Evolutionary conservation across 192 early-diverging fungal species (phyloP), one percentile per base, ranked within the genome.

Genomic region (Rhizophagus sp.): DNA sequence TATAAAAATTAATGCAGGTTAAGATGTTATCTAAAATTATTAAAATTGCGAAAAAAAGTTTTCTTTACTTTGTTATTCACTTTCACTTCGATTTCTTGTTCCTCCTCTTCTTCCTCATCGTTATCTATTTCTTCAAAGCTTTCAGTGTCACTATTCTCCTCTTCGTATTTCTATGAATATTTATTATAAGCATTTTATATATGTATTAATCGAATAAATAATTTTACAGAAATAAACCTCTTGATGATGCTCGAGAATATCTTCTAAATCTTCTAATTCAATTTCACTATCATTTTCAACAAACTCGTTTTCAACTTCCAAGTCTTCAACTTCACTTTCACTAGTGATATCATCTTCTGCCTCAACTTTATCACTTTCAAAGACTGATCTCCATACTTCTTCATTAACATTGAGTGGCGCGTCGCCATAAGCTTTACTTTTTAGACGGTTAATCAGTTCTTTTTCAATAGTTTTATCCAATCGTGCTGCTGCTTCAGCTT

Each of bases 371-470:
- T 95, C 92, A 49, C 90, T 88, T 62, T 96, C 94, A 79, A 99
- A 82, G 22, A 96, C 93, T 83, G 95, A 92, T 80, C 88, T 91
- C 93, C 97, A 99, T 24, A 96, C 93, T 47, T 89, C 86, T 83
- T 96, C 92, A 79, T 93, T 92, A 81, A 96, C 95, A 84, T 99
- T 99, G 68, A 99, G 89, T n/a, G 97, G 96, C 50, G 91, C 94
- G 81, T 99, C 97, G 62, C 94, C 97, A 84, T 99, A 99, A 1
- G 97, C 94, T 85, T 97, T 97, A 86, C 87, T 93, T 89, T 92
- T 94, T 74, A 99, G 87, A 62, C 97, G 88, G 75, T 95, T 93
- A 81, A 99, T 86, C 76, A 99, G 88, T 86, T 99, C 97, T 87
- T 97, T 97, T 81, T 98, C 97, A 81, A 99, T 98, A 3, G 92